Evolutionary conservation across 805 yeast species (phyloP), one percentile per base, ranked within the genome.

Genomic region (Candida montana): DNA sequence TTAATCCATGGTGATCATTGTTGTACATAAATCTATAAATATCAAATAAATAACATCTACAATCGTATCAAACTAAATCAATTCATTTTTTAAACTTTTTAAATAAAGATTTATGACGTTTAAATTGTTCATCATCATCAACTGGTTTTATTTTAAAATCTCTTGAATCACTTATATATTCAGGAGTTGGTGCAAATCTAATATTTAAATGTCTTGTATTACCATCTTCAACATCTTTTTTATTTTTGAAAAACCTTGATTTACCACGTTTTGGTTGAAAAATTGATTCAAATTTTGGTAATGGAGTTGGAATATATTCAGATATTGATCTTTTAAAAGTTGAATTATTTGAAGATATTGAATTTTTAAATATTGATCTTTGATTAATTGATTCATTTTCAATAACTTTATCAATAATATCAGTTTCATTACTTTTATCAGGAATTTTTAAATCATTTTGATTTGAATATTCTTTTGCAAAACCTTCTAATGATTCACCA

Each of bases 1-100:
- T 64, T 4, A 83, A 83, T 53, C 93, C 90, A 5, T 83, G 93
- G 93, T 51, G 35, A 35, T 21, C 6, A 21, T 6, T 9, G 9
- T 9, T 21, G 24, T 21, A 9, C 9, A 21, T 21, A 21, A 21
- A 21, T 6, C 24, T 7, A 21, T 7, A 21, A 21, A n/a, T n/a
- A n/a, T n/a, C n/a, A n/a, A 21, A 21, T 7, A 21, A 21, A 21
- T 7, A 21, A 21, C 6, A 21, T 21, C 24, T 21, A 21, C 24
- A 21, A 21, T 21, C 24, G n/a, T 21, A 21, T 7, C 9, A 21
- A 21, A 21, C 24, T 21, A 7, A 21, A 10, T 8, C 18, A 23
- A 17, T 13, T 33, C 28, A 41, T 33, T 16, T 36, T 5, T 36
- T 32, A 7, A 41, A 37, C 34, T 36, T 41, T 16, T 32, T 36